Evolutionary conservation across 108 stramenopile genomes (phyloP).

Genomic region (Schizochytrium sp.): DNA sequence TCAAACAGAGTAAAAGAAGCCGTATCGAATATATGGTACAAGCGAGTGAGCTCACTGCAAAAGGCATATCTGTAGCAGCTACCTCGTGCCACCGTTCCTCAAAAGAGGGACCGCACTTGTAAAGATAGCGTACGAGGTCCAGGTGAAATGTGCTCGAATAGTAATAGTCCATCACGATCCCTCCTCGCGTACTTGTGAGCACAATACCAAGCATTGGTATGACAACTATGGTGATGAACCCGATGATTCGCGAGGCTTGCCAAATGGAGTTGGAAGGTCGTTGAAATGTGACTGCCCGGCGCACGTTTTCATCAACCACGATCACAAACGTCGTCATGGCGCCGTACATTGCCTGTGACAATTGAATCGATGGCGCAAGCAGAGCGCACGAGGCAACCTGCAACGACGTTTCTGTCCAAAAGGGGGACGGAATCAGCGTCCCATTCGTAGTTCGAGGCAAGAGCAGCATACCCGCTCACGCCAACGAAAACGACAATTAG

Average conservation of each 20-base stretch:
- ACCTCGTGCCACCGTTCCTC: not conserved
- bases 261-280: too few species aligned
- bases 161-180: not conserved
- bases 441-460: not conserved
- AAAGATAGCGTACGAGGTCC: not conserved
- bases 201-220: not conserved
- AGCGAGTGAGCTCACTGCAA: not conserved
- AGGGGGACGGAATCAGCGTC: not conserved
- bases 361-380: not conserved
- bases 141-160: not conserved
- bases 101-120: not conserved
- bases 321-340: not conserved
- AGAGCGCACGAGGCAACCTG: not conserved
- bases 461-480: not conserved
- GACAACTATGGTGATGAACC: not conserved
- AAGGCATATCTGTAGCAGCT: not conserved
- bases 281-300: not conserved
- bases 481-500: not conserved
- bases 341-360: not conserved
- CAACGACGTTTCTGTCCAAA: not conserved
- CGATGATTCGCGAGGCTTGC: not conserved
- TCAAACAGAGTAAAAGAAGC: not conserved
- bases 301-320: not conserved
- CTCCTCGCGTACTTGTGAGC: not conserved
- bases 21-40: not conserved